These are phyloP conservation scores for Boletellus emodensis DNA, from an alignment of 768 basidiomycete genomes.

Conservation along the genomic window DNA sequence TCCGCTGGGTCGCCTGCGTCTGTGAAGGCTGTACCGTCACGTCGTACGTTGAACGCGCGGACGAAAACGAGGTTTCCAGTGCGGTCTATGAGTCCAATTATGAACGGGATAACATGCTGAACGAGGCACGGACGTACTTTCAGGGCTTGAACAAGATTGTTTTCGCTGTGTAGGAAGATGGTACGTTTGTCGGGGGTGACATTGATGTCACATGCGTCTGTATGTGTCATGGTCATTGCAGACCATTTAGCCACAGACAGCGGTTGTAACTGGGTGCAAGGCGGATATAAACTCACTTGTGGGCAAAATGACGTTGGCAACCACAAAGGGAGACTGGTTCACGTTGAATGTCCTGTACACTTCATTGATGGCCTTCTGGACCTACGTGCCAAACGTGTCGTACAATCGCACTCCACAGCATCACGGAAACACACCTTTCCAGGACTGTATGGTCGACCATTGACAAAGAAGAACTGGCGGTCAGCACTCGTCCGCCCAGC, in stretches of 20 bases:
- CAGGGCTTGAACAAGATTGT: slow-evolving; percentile 68
- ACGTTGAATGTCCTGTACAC: slow-evolving; percentile 1
- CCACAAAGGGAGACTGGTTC: slow-evolving; percentile 47
- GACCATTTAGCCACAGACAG: neutral
- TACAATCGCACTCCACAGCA: neutral
- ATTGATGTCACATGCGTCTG: slow-evolving; percentile 87
- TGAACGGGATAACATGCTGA: neutral
- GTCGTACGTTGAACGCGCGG: slow-evolving; percentile 70
- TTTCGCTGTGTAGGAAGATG: slow-evolving; percentile 85
- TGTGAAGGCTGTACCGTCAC: slow-evolving; percentile 33
- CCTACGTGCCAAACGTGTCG: neutral
- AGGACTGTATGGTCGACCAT: slow-evolving; percentile 72
- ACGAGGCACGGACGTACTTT: slow-evolving; percentile 46
- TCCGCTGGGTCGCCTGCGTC: slow-evolving; percentile 10
- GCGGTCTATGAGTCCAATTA: slow-evolving; percentile 41
- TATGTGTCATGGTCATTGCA: neutral
- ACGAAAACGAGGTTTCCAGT: slow-evolving; percentile 64
- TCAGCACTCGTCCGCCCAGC: slow-evolving; percentile 77
- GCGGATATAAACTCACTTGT: slow-evolving; percentile 47
- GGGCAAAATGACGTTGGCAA: slow-evolving; percentile 47
- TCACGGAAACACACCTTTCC: slow-evolving; percentile 1
- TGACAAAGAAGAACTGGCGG: slow-evolving; percentile 90
- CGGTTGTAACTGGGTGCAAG: too few relatives aligned
- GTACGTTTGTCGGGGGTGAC: slow-evolving; percentile 97
- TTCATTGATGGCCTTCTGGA: slow-evolving; percentile 6